Base-by-base conservation (phyloP, 1,284 basidiomycete species). In the Trichosporon ovoides region DNA sequence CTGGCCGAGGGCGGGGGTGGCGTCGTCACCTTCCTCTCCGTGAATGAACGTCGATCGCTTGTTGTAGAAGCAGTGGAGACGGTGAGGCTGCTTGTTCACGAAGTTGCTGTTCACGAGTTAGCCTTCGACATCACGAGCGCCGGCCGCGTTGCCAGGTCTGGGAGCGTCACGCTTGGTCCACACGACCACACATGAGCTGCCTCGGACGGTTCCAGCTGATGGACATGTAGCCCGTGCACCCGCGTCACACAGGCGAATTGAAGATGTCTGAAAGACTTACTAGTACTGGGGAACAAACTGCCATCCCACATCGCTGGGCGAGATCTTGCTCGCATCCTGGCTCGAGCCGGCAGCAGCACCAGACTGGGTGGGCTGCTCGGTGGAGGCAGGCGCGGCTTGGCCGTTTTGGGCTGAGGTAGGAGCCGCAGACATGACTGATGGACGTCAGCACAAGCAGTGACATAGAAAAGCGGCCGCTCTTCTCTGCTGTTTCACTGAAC, bases 31-130 rank as follows among this genome's bases (percentile, higher is more conserved):
- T 81, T 96, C 93, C 59, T 88, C 89, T 57, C 91, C 91, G 78
- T 96, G 93, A 75, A 89, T 89, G 81, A 94, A 95, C 67, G 95
- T 97, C 54, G 93, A 97, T 70, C 85, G 85, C 84, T 98, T 98
- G 75, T 88, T 97, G 83, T 98, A 99, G 82, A 98, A 98, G 81
- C 93, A 95, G 81, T 98, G 95, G 67, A 98, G 85, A 76, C 92
- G 89, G 79, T 88, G 83, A 65, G 95, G 95, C 65, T 95, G 87
- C 81, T 97, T 94, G 85, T 98, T 96, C 78, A 97, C 89, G 82
- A 91, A 94, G 71, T 90, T 94, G 81, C 81, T 81, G 71, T 19
- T 14, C 19, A 24, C 16, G 13, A 24, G 55, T 63, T 48, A 61
- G 55, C 37, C 7, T 13, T 13, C 35, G n/a, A n/a, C n/a, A n/a